Conservation (phyloP, 352 stramenopile genomes). For the Pythium volutum region DNA sequence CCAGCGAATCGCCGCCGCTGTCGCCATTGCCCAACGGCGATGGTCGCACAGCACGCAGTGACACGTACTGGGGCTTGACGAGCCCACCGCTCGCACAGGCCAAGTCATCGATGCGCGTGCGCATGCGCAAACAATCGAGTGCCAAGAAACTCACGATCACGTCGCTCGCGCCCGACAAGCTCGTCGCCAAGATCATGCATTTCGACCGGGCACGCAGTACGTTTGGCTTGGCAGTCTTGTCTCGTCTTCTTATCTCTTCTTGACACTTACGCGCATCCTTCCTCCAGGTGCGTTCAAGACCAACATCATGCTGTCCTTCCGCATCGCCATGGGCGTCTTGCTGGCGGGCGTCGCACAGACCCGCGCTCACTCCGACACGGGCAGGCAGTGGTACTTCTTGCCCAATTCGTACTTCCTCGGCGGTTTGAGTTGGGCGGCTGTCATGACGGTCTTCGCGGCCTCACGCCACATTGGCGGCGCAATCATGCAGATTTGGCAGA, state of each 20-base stretch:
- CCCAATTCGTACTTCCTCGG: constrained; percentile 63
- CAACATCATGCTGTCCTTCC: constrained; percentile 36
- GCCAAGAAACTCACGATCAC: not conserved
- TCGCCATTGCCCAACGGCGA: not conserved
- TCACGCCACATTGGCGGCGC: constrained; percentile 57
- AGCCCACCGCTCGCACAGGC: constrained; percentile 9
- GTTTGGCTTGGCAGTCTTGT: not conserved
- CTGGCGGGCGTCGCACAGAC: constrained; percentile 58
- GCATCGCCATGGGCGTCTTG: constrained; percentile 57
- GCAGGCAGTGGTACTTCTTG: constrained; percentile 43
- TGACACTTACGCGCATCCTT: not conserved
- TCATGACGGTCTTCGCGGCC: constrained; percentile 70
- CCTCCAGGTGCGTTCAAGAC: constrained; percentile 34
- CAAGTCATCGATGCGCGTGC: constrained; percentile 22
- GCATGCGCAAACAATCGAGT: constrained; percentile 20
- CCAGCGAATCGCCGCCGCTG: not conserved
- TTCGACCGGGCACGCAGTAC: constrained; percentile 32
- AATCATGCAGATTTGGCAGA: constrained; percentile 69
- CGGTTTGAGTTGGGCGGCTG: constrained; percentile 55
- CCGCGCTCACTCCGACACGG: constrained; percentile 23
- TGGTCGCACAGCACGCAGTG: constrained; percentile 1
- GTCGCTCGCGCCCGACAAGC: constrained; percentile 4
- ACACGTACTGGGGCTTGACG: constrained; percentile 18
- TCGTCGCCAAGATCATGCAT: constrained; percentile 34
- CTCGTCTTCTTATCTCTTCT: not conserved